Conservation (phyloP, 2,329 filamentous ascomycete genomes). For the Huntiella abstrusa region DNA sequence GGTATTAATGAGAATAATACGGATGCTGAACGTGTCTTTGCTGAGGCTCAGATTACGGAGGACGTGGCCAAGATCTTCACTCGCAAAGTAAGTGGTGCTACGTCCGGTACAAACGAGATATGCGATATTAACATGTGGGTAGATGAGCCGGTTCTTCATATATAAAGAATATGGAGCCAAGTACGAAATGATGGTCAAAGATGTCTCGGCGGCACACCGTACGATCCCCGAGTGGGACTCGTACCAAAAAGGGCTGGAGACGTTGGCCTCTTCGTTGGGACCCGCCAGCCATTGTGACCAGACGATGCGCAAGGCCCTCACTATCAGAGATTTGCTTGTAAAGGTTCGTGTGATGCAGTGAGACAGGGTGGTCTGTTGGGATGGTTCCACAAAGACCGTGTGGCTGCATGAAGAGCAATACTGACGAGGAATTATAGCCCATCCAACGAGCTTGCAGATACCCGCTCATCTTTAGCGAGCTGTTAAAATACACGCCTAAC, state of each 20-base stretch:
- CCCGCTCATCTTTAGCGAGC: constrained; percentile 65
- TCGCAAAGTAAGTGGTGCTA: constrained; percentile 28
- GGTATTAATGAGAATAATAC: constrained; percentile 13
- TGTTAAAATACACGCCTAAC: constrained; percentile 66
- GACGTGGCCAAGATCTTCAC: constrained; percentile 43
- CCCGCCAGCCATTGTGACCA: constrained; percentile 46
- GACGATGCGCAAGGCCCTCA: constrained; percentile 55
- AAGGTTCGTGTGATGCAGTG: constrained; percentile 37
- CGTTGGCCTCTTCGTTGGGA: constrained; percentile 54
- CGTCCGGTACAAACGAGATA: not conserved
- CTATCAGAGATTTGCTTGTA: constrained; percentile 70
- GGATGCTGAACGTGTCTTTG: constrained; percentile 29
- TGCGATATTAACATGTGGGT: not conserved
- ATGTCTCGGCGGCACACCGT: constrained; percentile 50
- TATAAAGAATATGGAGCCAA: constrained; percentile 89
- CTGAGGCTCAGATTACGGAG: constrained; percentile 39
- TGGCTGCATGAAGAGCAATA: not conserved
- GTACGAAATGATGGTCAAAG: constrained; percentile 68
- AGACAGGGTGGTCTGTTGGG: not conserved
- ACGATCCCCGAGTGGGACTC: constrained; percentile 55
- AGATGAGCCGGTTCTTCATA: constrained; percentile 66
- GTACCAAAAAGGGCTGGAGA: constrained; percentile 73
- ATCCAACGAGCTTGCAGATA: constrained; percentile 88
- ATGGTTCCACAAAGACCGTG: not conserved
- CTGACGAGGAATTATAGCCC: constrained; percentile 34